These are phyloP conservation scores for Botryotinia calthae DNA, from an alignment of 2,329 filamentous ascomycete genomes.

Conservation along the genomic window DNA sequence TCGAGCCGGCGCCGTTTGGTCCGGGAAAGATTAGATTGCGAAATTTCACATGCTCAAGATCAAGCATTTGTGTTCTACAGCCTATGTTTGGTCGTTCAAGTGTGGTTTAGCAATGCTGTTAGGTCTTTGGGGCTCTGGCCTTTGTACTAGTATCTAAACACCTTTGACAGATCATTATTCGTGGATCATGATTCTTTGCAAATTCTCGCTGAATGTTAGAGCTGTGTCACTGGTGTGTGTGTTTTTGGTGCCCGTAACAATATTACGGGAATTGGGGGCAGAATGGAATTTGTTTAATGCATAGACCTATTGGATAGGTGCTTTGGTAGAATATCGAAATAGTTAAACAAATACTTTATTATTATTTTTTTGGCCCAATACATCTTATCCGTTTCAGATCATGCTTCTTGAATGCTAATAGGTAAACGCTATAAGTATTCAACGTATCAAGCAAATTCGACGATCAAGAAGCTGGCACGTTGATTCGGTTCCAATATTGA, in stretches of 20 bases:
- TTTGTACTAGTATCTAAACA: neutral
- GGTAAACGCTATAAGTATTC: neutral
- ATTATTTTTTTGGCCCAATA: fast-evolving
- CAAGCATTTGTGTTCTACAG: fast-evolving
- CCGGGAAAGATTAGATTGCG: fast-evolving
- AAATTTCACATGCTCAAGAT: neutral
- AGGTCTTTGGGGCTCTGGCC: neutral
- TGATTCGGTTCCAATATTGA: fast-evolving
- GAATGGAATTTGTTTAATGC: neutral
- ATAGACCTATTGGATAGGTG: too few relatives aligned
- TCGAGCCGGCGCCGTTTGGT: neutral
- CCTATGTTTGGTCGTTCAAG: too few relatives aligned
- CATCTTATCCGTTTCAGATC: neutral
- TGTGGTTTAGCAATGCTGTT: neutral
- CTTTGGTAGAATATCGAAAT: neutral
- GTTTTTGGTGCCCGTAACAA: neutral
- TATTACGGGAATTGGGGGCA: neutral
- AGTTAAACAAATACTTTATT: neutral
- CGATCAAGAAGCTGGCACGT: neutral
- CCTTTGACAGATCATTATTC: neutral
- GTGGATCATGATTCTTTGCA: too few relatives aligned
- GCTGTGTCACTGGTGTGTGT: neutral
- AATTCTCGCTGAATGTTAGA: fast-evolving
- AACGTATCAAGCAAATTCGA: neutral
- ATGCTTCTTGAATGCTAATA: neutral